phyloP scores from a whole-genome alignment of 352 stramenopile species.

The Halophytophthora batemanensis region DNA sequence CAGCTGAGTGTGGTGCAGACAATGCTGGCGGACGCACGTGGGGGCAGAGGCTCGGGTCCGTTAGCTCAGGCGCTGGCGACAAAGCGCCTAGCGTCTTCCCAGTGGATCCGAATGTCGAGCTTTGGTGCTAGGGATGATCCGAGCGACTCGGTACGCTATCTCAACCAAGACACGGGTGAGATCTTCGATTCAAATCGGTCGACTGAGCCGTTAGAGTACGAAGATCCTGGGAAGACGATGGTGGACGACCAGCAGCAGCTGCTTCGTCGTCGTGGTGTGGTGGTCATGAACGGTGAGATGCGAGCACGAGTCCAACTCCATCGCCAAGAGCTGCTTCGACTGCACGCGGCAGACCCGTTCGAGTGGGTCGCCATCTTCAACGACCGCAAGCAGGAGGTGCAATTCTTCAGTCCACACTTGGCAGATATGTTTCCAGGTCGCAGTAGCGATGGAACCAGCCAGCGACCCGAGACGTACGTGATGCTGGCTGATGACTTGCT shows the following conservation, averaged over 20 bases:
- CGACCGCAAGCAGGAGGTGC: conserved; percentile 42
- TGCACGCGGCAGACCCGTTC: conserved; percentile 31
- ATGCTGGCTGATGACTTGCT: conserved; percentile 51
- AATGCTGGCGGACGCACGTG: conserved; percentile 10
- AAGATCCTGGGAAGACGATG: conserved; percentile 27
- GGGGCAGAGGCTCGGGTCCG: conserved; percentile 7
- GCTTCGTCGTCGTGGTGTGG: conserved; percentile 31
- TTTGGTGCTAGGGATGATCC: neutral
- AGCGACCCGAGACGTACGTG: conserved; percentile 39
- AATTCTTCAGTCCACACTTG: conserved; percentile 48
- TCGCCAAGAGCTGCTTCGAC: conserved; percentile 11
- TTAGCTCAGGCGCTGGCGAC: conserved; percentile 30
- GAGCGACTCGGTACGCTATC: conserved; percentile 25
- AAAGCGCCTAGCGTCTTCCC: conserved; percentile 44
- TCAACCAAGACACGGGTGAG: conserved; percentile 70
- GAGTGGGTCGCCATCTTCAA: conserved; percentile 64
- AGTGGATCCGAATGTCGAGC: conserved; percentile 46
- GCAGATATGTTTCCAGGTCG: conserved; percentile 9
- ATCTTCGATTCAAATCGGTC: conserved; percentile 11
- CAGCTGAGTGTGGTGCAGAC: conserved; percentile 11
- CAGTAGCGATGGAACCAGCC: conserved; percentile 9
- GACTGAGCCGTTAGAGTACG: conserved; percentile 58
- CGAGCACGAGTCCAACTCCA: conserved; percentile 13
- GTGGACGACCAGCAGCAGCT: conserved; percentile 18
- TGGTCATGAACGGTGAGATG: conserved; percentile 37